A percentile compares a stretch with the other conserved stretches of the same genome.
Conservation (phyloP, 352 stramenopile genomes). For the Hyaloperonospora arabidopsidis region DNA sequence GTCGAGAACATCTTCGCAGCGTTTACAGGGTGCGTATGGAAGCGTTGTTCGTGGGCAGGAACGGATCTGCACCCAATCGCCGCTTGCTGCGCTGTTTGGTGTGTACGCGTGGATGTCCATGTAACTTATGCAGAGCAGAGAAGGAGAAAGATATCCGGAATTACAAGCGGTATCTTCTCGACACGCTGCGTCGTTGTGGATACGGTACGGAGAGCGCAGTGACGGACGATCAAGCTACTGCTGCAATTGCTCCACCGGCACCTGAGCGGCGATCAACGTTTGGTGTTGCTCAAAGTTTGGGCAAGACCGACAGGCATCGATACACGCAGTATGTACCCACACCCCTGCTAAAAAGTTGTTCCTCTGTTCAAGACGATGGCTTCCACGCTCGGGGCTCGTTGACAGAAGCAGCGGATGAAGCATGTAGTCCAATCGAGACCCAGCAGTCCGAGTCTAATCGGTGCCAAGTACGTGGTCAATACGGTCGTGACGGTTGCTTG, state of each 20-base stretch:
- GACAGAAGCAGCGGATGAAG: conserved; percentile 10
- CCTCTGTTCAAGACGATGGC: conserved; percentile 7
- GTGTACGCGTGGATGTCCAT: conserved; percentile 52
- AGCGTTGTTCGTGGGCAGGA: conserved; percentile 64
- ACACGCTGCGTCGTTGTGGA: conserved; percentile 26
- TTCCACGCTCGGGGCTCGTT: conserved; percentile 9
- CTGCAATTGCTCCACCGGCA: conserved; percentile 1
- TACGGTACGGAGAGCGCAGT: conserved; percentile 8
- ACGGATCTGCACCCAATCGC: conserved; percentile 56
- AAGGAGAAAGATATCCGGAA: conserved; percentile 29
- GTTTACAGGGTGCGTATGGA: conserved; percentile 63
- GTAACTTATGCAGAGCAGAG: conserved; percentile 38
- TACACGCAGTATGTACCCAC: conserved; percentile 16
- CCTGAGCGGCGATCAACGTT: conserved; percentile 8
- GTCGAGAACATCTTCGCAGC: conserved; percentile 63
- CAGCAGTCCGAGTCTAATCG: conserved; percentile 13
- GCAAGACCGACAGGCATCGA: conserved; percentile 7
- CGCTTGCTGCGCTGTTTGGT: conserved; percentile 55
- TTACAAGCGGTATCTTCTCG: conserved; percentile 33
- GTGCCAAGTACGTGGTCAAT: conserved; percentile 8
- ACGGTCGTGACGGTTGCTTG: conserved; percentile 5
- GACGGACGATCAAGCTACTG: conserved; percentile 4
- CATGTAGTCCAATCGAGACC: conserved; percentile 8
- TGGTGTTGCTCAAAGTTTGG: conserved; percentile 5
- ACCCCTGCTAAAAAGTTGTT: conserved; percentile 4